Conservation (phyloP, 768 basidiomycete genomes). For the Russula olivacea region DNA sequence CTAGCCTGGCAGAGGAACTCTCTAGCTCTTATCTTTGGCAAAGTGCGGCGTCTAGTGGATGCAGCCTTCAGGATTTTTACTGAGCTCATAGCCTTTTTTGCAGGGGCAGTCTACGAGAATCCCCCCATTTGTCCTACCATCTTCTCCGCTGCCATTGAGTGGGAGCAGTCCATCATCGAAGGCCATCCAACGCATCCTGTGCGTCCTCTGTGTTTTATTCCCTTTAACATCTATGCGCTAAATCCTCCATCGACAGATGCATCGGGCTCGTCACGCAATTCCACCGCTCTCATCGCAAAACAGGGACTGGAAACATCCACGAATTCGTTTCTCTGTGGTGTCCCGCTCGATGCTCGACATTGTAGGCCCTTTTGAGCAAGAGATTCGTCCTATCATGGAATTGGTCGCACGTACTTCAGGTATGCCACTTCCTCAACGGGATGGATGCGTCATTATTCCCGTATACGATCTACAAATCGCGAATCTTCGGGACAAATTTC, state of each 20-base stretch:
- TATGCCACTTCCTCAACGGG: conserved; percentile 28
- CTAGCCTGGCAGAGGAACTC: conserved; percentile 39
- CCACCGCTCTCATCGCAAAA: conserved; percentile 23
- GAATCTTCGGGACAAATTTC: conserved; percentile 41
- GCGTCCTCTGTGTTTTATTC: conserved; percentile 18
- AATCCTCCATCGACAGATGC: conserved; percentile 40
- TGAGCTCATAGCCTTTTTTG: neutral
- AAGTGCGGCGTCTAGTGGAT: conserved; percentile 30
- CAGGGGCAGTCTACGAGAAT: conserved; percentile 37
- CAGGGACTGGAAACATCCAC: conserved; percentile 48
- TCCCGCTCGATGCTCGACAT: conserved; percentile 36
- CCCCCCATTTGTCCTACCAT: conserved; percentile 42
- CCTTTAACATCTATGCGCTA: neutral
- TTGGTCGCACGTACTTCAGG: conserved; percentile 34
- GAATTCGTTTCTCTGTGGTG: conserved; percentile 44
- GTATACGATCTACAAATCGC: conserved; percentile 49
- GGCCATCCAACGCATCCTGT: conserved; percentile 59
- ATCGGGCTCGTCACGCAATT: conserved; percentile 43
- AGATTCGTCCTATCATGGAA: conserved; percentile 33
- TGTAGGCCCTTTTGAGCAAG: conserved; percentile 40
- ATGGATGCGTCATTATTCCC: conserved; percentile 39
- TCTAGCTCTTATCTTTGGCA: conserved; percentile 42
- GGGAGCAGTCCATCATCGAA: conserved; percentile 54
- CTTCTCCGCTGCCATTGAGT: conserved; percentile 41
- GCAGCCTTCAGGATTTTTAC: neutral